These are phyloP conservation scores for Corylus heterophylla DNA, from an alignment of 306 rosid species.

Conservation along the genomic window DNA sequence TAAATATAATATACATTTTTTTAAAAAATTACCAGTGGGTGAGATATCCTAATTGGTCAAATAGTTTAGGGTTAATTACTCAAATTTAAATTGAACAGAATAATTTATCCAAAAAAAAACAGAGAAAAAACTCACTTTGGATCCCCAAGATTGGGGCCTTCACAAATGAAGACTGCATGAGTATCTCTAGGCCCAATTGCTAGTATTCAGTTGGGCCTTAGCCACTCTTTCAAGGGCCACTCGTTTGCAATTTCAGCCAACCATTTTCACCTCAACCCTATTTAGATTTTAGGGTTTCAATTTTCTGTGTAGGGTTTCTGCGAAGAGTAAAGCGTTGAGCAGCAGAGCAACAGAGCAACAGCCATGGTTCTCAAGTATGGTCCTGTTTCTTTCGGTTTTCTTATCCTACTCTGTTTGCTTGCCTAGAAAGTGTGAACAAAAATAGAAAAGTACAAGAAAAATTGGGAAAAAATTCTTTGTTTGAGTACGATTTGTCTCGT, in stretches of 20 bases:
- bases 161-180: not conserved
- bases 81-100: too few relatives aligned
- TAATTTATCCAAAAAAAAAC: too few relatives aligned
- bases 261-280: not conserved
- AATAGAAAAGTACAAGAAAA: not conserved
- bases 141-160: not conserved
- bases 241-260: not conserved
- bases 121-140: too few relatives aligned
- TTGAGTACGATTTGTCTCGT: not conserved
- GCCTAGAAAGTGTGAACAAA: not conserved
- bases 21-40: too few relatives aligned
- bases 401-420: not conserved
- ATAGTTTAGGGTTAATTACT: too few relatives aligned
- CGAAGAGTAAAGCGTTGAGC: not conserved
- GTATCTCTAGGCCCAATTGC: not conserved
- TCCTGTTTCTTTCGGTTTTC: not conserved
- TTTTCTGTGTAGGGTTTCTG: constrained; percentile 1
- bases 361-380: constrained; percentile 86
- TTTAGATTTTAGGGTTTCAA: constrained; percentile 42
- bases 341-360: constrained; percentile 25
- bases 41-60: too few relatives aligned
- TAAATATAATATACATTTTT: too few relatives aligned
- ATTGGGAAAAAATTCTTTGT: not conserved
- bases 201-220: not conserved
- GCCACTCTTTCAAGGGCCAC: not conserved